Percentiles rank a stretch among this genome's conserved stretches.
phyloP scores from a whole-genome alignment of 129 eudicot species.

The Helianthus tuberosus region DNA sequence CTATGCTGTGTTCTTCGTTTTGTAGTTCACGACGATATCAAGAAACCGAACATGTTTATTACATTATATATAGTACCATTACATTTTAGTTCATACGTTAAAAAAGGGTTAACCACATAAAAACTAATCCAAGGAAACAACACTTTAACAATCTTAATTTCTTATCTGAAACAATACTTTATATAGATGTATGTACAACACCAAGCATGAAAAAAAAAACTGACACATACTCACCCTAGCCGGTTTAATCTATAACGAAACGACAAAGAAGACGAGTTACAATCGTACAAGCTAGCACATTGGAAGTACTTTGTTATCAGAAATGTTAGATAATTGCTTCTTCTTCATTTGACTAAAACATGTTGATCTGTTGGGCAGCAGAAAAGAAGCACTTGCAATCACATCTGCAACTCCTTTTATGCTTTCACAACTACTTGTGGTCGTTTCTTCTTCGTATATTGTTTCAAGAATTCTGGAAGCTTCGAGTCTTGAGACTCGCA shows the following conservation, averaged over 20 bases:
- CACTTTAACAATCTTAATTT: not conserved
- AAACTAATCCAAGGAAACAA: not conserved
- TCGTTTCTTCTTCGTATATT: constrained; percentile 28
- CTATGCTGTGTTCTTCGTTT: no score
- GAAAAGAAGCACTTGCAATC: constrained; percentile 20
- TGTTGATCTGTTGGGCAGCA: constrained; percentile 18
- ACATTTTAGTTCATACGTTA: not conserved
- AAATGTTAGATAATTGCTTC: constrained; percentile 16
- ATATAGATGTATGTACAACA: not conserved
- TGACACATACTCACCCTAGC: not conserved
- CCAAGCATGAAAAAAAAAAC: not conserved
- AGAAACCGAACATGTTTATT: not conserved
- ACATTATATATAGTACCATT: not conserved
- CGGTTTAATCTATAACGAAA: no score
- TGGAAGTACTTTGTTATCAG: not conserved
- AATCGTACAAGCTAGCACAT: not conserved
- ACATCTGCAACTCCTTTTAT: constrained; percentile 23
- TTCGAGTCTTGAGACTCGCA: constrained; percentile 20
- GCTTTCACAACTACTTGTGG: not conserved
- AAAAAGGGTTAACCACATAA: not conserved
- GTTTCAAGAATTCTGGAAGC: constrained; percentile 18
- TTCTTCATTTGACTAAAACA: constrained; percentile 24
- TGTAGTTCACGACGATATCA: no score
- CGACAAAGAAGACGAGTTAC: no score
- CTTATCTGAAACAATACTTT: not conserved